Base-by-base conservation (phyloP, 495 filamentous ascomycete species). In the Trichoderma virens region DNA sequence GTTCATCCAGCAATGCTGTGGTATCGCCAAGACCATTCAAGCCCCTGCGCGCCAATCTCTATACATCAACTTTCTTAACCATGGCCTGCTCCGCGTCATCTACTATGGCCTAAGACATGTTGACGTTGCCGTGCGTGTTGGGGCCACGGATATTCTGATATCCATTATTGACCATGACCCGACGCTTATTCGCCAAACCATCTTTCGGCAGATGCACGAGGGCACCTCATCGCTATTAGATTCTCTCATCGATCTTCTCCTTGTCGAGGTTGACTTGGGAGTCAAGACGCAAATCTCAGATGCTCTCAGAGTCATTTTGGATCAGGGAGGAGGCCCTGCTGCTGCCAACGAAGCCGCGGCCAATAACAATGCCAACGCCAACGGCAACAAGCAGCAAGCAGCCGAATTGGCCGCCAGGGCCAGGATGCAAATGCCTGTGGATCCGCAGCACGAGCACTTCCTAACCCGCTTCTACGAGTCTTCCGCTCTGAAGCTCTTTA, bases 231-330 rank as follows among this genome's bases (percentile, higher is more conserved):
- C 94, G 2, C 79, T 98, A 45, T 97, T 92, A 13, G 95, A 98
- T 71, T 96, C 92, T 5, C 78, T 98, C 30, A 96, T 98, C 65
- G 94, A 97, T 67, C 79, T 98, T 61, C 85, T 98, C 11, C 83
- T 98, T 41, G 87, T 91, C 2, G 95, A 98, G 74, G 86, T 88
- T 5, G 94, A 98, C 74, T 80, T 98, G 14, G 94, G 94, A 0
- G 91, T 98, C 65, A 97, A 97, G 78, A 92, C 91, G 31, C 95
- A 98, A 71, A 88, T 98, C 69, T 90, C 94, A 13, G 94, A 98
- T 76, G 91, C 94, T 30, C 89, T 98, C 72, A 97, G 96, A 75
- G 88, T 98, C 23, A 80, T 98, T 28, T 83, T 98, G 20, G 95
- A 98, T 69, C 92, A 91, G n/a, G 85, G 86, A 25, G 76, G 80